A percentile compares a stretch with the other conserved stretches of the same genome.
These are phyloP conservation scores for Penicillium sp. DNA, from an alignment of 2,329 filamentous ascomycete species.

Conservation along the genomic window DNA sequence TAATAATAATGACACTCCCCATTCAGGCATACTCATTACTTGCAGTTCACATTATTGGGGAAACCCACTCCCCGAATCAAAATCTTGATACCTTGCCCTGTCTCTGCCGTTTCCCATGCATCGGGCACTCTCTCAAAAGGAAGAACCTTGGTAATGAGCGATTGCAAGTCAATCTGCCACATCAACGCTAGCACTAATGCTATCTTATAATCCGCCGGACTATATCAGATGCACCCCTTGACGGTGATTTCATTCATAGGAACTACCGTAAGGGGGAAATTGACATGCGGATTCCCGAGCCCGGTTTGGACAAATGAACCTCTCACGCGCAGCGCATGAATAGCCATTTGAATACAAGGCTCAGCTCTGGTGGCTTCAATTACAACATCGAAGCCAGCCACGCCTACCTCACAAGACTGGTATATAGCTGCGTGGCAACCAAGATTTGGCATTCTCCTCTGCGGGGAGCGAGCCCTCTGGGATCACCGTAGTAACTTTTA, in stretches of 20 bases:
- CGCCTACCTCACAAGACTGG: slow-evolving; percentile 30
- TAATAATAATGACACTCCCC: slow-evolving; percentile 1
- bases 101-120: slow-evolving; percentile 34
- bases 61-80: slow-evolving; percentile 23
- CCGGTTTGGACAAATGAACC: slow-evolving; percentile 40
- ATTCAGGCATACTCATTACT: not conserved
- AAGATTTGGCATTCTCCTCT: slow-evolving; percentile 27
- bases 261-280: slow-evolving; percentile 39
- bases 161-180: slow-evolving; percentile 31
- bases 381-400: slow-evolving; percentile 42
- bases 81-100: slow-evolving; percentile 26
- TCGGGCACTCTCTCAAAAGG: slow-evolving; percentile 36
- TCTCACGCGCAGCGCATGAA: slow-evolving; percentile 38
- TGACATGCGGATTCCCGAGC: slow-evolving; percentile 40
- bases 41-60: not conserved
- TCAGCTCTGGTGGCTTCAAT: slow-evolving; percentile 49
- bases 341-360: slow-evolving; percentile 47
- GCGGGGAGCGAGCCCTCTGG: slow-evolving; percentile 8
- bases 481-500: slow-evolving; percentile 13
- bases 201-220: slow-evolving; percentile 35
- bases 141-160: slow-evolving; percentile 35
- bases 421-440: slow-evolving; percentile 30
- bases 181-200: slow-evolving; percentile 42
- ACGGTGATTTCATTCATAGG: slow-evolving; percentile 39
- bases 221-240: slow-evolving; percentile 37